Base-by-base conservation (phyloP, 2,329 filamentous ascomycete genomes). In the Fusarium humuli region DNA sequence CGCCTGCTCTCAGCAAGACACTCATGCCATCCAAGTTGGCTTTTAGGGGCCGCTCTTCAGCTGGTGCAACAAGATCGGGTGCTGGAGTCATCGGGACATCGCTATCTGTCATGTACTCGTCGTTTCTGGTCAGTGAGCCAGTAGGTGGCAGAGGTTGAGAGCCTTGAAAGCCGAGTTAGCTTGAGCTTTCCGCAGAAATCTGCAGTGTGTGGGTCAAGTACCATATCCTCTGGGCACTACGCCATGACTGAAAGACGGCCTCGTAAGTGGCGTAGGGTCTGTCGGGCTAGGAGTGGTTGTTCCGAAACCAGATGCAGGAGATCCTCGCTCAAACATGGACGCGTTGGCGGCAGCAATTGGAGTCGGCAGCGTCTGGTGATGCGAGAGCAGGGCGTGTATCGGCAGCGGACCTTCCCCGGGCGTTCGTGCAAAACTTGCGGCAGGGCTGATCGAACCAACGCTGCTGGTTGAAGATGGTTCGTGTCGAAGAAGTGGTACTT, bases 1-100 rank as follows among this genome's bases (percentile, higher is more conserved):
- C 87, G 32, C 87, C 87, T 12, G 88, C 88, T 65, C 82, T 83
- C 3, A 90, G 76, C 13, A 90, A 78, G 9, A 88, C 88, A 63
- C 82, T 88, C 79, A 90, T 87, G 3, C 88, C 87, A 65, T 90
- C 87, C 22, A 89, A 77, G 6, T 75, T 75, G 12, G 61, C 48
- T 48, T 73, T 78, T 5, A 52, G 40, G 8, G 77, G 75, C 7
- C 68, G 69, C 23, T 54, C 53, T 18, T 69, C 52, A 29, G 42
- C 77, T 18, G 72, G 52, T 7, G 69, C 59, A 20, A 62, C 49
- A 8, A 71, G 61, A 50, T 75, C 70, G 49, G 72, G 65, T 34
- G 73, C 68, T 16, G 75, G 60, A 9, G 73, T 77, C 77, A 78
- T 81, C 46, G 77, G 44, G 27, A 79, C 76, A 46, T 80, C 77